Conservation (phyloP, 1,284 basidiomycete genomes). For the Trichosporon ovoides region DNA sequence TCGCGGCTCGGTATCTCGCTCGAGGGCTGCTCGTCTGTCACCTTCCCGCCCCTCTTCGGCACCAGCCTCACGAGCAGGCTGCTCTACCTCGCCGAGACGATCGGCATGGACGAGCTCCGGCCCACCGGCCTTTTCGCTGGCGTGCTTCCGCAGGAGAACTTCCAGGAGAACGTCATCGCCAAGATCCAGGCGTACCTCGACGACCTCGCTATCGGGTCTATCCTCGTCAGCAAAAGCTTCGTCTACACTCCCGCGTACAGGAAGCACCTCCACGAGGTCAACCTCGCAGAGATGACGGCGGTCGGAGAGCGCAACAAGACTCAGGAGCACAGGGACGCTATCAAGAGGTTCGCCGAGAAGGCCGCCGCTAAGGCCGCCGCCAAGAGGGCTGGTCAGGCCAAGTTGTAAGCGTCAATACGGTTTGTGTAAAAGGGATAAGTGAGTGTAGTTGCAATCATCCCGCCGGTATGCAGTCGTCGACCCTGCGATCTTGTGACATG, state of each 20-base stretch:
- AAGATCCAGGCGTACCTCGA: constrained; percentile 12
- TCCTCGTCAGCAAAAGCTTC: constrained; percentile 14
- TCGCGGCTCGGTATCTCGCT: constrained; percentile 21
- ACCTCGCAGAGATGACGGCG: constrained; percentile 13
- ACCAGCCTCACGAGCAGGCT: constrained; percentile 14
- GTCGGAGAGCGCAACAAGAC: constrained; percentile 11
- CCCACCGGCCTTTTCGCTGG: constrained; percentile 14
- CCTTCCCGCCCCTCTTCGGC: constrained; percentile 20
- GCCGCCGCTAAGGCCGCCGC: constrained; percentile 10
- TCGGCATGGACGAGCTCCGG: constrained; percentile 11
- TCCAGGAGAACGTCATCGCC: constrained; percentile 8
- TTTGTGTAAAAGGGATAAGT: not conserved
- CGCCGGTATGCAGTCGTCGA: not conserved
- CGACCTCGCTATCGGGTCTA: constrained; percentile 13
- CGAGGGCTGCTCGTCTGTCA: constrained; percentile 16
- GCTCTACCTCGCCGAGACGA: constrained; percentile 19
- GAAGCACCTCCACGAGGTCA: constrained; percentile 11
- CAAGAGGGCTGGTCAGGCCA: constrained; percentile 10
- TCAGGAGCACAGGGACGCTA: constrained; percentile 15
- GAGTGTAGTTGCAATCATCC: not conserved
- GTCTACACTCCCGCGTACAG: constrained; percentile 9
- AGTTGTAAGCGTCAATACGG: constrained; percentile 4
- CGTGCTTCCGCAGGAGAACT: constrained; percentile 8
- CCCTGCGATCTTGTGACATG: not conserved
- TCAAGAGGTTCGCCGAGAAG: constrained; percentile 11